Base-by-base conservation (phyloP, 257 asterid species). In the Solanum chiquidenum region DNA sequence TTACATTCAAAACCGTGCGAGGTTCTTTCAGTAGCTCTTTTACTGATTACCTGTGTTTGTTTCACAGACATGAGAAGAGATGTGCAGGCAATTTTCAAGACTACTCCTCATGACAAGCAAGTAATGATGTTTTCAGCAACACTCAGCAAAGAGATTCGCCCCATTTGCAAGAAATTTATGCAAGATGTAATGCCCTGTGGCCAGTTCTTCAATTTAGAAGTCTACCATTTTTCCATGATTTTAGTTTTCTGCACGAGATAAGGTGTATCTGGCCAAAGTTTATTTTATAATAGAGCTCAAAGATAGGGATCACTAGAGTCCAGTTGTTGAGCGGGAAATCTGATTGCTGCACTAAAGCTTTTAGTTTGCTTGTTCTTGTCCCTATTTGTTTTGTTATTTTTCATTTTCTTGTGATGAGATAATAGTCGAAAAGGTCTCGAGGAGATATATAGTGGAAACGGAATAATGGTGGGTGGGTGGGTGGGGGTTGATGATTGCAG, bases 81-180 rank as follows among this genome's bases (percentile, higher is more conserved):
- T 89, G 98, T 95, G 46, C 98, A 95, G 91, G 98, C 93, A 91
- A 95, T 95, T 88, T 95, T 95, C 94, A 95, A 94, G 92, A 92
- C 93, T 98, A 95, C 98, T 42, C 98, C 98, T 72, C 98, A 95
- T 79, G 98, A 95, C 88, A 95, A 95, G 92, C 98, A 95, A 93
- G 98, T 95, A 40, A 95, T 94, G 98, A 95, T 95, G 98, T 95
- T 95, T 88, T 94, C 98, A n/a, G 98, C 98, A 44, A 96, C 98
- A 6, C 96, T 95, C 86, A 94, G 98, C 94, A 95, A 95, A 93
- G 98, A 96, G 90, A 95, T 95, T 55, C 98, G 98, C 74, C 98
- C 98, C 2, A 94, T 95, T 85, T 95, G 98, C 98, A 95, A 94
- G 94, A 95, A 96, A 87, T 95, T 95, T 84, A 95, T 95, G 98